Evolutionary conservation across 2,329 filamentous ascomycete species (phyloP), one percentile per base, ranked within the genome.

Genomic region (Conoideocrella luteorostrata): DNA sequence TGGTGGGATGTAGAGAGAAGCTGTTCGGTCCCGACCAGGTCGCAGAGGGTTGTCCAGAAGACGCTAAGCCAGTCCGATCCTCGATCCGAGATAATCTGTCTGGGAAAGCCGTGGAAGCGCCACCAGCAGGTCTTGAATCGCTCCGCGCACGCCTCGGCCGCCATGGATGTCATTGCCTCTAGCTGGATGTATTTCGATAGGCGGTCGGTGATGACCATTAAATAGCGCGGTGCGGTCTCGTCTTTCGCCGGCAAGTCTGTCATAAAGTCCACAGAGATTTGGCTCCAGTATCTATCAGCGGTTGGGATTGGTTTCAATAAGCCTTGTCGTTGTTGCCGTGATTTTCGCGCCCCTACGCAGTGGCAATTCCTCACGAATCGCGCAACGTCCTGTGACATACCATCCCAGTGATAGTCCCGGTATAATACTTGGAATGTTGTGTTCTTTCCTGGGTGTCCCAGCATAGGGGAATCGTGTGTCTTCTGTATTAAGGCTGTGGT

Each of bases 221-320:
- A 29, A 26, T 18, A 46, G 22, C 26, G 33, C 11, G 37, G 17
- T 7, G 22, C 17, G 6, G 3, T 41, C 17, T 37, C 33, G 23
- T 39, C 34, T 36, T 32, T 5, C 9, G 21, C 20, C 10, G 23
- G 15, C 26, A 48, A 23, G 11, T 48, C 24, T 20, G 20, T 47
- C 34, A 47, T 48, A 43, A 40, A 46, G 28, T 45, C 28, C 39
- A 43, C 41, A 32, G 35, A 48, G 3, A 42, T 50, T n/a, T 46
- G 34, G 34, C 28, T 21, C 23, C 28, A 45, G 22, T 35, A 26
- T 29, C 29, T 36, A 18, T 34, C 15, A n/a, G 17, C 7, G 7
- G 15, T 18, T 34, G 15, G 15, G 7, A 34, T 34, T n/a, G 15
- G 32, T 34, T 37, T 37, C 15, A 28, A 18, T 17, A 23, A 48